Evolutionary conservation across 2,329 filamentous ascomycete genomes (phyloP).

Genomic region (Tetracladium maxilliforme): DNA sequence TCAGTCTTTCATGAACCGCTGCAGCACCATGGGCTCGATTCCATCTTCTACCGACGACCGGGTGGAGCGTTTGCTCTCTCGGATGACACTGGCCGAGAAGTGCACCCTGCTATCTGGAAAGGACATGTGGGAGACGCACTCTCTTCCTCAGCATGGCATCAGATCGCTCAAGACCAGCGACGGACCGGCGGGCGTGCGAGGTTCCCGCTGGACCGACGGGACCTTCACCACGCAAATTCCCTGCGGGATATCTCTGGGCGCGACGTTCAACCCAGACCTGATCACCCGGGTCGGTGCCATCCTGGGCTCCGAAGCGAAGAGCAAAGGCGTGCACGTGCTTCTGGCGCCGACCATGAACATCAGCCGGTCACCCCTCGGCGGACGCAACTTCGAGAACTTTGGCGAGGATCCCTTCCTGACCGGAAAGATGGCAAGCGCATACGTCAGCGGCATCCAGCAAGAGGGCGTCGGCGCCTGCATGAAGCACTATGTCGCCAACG

Average conservation of each 20-base stretch:
- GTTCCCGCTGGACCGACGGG: too few species aligned
- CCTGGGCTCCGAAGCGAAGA: conserved; percentile 11
- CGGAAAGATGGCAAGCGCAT: conserved; percentile 12
- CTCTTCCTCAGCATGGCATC: conserved; percentile 13
- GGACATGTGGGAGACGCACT: conserved; percentile 18
- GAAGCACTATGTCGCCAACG: conserved; percentile 16
- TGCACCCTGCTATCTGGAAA: conserved; percentile 34
- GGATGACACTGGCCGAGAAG: conserved; percentile 36
- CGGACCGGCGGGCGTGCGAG: conserved; percentile 18
- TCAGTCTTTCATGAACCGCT: too few species aligned
- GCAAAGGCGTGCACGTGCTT: conserved; percentile 8
- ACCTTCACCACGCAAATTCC: too few species aligned
- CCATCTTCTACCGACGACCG: too few species aligned
- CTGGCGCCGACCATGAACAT: conserved; percentile 6
- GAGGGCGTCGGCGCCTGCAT: conserved; percentile 13
- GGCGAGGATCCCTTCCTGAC: conserved; percentile 13
- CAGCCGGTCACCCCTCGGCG: conserved; percentile 10
- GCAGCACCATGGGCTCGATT: too few species aligned
- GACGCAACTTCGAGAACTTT: conserved; percentile 14
- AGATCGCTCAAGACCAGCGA: conserved; percentile 17
- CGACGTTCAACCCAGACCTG: conserved; percentile 13
- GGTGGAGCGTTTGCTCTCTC: conserved; percentile 37
- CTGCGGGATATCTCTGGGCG: too few species aligned
- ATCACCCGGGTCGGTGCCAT: conserved; percentile 10
- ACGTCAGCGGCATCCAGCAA: conserved; percentile 13